Conservation (phyloP, 1,284 basidiomycete species). For the Inonotus hispidus region DNA sequence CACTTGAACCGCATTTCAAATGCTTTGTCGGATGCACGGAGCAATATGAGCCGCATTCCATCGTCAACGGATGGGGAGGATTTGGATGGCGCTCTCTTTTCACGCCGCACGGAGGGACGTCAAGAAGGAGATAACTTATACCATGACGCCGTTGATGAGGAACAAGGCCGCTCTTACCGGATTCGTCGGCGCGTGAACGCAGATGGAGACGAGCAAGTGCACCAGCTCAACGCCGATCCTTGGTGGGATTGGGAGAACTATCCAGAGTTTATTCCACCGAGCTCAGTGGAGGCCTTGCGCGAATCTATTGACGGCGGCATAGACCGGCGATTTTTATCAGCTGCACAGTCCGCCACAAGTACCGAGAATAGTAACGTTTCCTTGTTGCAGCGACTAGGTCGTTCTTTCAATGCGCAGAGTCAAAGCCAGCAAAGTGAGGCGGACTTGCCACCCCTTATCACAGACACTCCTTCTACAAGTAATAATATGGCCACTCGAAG, state of each 20-base stretch:
- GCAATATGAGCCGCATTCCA: not conserved
- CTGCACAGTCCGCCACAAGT: not conserved
- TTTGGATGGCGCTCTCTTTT: not conserved
- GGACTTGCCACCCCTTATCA: not conserved
- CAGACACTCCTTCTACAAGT: not conserved
- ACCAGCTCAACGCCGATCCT: constrained; percentile 35
- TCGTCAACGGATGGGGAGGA: not conserved
- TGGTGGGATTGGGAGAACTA: constrained; percentile 28
- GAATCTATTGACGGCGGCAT: not conserved
- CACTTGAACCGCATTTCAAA: not conserved
- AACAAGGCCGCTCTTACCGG: constrained; percentile 30
- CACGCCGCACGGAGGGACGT: not conserved
- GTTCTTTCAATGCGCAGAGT: not conserved
- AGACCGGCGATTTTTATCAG: not conserved
- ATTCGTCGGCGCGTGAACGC: constrained; percentile 35
- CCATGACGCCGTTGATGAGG: constrained; percentile 4
- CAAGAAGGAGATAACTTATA: not conserved
- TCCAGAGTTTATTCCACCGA: constrained; percentile 19
- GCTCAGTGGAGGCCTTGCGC: not conserved
- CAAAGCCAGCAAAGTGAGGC: constrained; percentile 1
- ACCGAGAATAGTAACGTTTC: not conserved
- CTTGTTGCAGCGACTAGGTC: not conserved
- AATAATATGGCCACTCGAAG: constrained; percentile 19
- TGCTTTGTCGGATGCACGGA: not conserved
- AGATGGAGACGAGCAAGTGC: constrained; percentile 38